phyloP scores from a whole-genome alignment of 768 basidiomycete genomes.

The Tephrocybe sp. region DNA sequence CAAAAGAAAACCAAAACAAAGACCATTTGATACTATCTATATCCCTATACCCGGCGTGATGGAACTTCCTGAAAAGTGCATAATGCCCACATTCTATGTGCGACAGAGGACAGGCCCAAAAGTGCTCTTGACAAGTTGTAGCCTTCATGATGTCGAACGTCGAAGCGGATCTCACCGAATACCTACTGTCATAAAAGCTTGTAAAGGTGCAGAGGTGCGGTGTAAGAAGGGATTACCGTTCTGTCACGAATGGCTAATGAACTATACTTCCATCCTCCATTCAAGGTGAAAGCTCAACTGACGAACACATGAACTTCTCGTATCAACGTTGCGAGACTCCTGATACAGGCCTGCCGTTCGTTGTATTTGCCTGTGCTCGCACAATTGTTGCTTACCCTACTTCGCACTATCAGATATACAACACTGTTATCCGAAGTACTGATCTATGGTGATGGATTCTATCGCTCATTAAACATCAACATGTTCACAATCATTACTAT shows the following conservation, averaged over 20 bases:
- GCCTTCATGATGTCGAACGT: no score
- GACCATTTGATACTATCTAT: no score
- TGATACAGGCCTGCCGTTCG: slow-evolving; percentile 48
- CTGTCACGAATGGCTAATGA: slow-evolving; percentile 35
- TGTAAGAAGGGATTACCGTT: no score
- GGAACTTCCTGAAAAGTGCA: no score
- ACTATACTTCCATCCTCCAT: slow-evolving; percentile 46
- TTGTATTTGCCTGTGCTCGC: neutral
- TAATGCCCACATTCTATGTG: no score
- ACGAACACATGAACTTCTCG: slow-evolving; percentile 48
- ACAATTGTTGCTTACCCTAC: slow-evolving; percentile 13
- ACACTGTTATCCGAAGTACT: slow-evolving; percentile 47
- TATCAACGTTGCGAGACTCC: slow-evolving; percentile 48
- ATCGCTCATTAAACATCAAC: slow-evolving; percentile 50
- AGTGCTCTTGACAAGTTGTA: no score
- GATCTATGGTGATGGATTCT: slow-evolving; percentile 55
- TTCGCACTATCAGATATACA: slow-evolving; percentile 46
- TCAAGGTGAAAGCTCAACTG: slow-evolving; percentile 38
- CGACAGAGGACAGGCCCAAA: no score
- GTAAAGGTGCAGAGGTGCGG: no score
- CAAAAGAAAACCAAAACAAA: no score
- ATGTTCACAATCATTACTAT: slow-evolving; percentile 54
- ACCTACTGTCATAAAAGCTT: no score
- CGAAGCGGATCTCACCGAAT: no score
- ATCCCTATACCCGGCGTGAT: no score